Base-by-base conservation (phyloP, 2,329 filamentous ascomycete species). In the Pyrenochaeta sp. region DNA sequence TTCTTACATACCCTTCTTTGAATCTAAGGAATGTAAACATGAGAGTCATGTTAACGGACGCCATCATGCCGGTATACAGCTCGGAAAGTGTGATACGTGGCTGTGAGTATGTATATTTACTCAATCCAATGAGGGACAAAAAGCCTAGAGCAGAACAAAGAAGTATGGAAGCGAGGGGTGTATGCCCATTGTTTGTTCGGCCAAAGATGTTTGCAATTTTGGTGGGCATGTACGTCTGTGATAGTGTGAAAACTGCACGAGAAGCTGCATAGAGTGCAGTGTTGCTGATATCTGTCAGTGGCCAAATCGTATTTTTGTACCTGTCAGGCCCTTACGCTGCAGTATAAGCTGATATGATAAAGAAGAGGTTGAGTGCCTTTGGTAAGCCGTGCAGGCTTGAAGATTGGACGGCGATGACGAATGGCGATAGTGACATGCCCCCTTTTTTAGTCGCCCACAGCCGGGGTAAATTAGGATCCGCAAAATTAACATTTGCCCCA, bases 311-410 rank as follows among this genome's bases (percentile, higher is more conserved):
- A n/a, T 17, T 5, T 15, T 1, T 29, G n/a, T 7, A 18, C 1
- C 14, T 5, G 9, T 17, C 7, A 17, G 10, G 23, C 7, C 17
- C 66, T 58, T 54, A 71, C 68, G 63, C 68, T 10, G 69, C 61
- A 14, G 71, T 73, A n/a, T 69, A 61, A 1, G 70, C 69, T 2
- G 70, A 71, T n/a, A 74, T 58, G 2, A 74, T 54, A 44, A 73
- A 73, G 32, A 68, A 65, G 2, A 63, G 51, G 32, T 69, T 66
- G 18, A 73, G 43, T 15, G 61, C 61, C 29, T 56, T 61, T 2
- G 66, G 58, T 11, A 72, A 40, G 12, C 49, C 58, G n/a, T 46
- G 37, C 18, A 73, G 53, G 23, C 23, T 9, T 3, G 64, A 60
- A 11, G 71, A 63, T n/a, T 58, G 48, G 29, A 66, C 56, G 1